Conservation (phyloP, 140 eudicot genomes). For the Anethum foeniculum region DNA sequence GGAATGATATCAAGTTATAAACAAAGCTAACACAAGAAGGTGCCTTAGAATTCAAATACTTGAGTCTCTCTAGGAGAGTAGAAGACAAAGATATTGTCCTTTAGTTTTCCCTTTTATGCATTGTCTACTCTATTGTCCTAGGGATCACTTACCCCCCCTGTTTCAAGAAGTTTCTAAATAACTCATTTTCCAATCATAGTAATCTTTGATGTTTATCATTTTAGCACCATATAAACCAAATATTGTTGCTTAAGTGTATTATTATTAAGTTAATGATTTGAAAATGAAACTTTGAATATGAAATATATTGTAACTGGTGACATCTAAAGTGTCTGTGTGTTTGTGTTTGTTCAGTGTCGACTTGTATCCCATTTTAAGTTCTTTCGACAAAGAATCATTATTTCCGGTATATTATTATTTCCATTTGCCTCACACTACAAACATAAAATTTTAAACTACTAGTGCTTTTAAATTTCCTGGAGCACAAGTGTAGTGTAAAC, state of each 20-base stretch:
- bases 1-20: constrained; percentile 3
- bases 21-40: not conserved
- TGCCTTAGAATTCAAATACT: constrained; percentile 32
- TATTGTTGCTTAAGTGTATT: not conserved
- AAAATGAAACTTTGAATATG: too few relatives aligned
- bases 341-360: not conserved
- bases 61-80: constrained; percentile 39
- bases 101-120: constrained; percentile 5
- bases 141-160: constrained; percentile 1
- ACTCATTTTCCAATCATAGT: not conserved
- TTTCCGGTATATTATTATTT: not conserved
- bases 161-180: constrained; percentile 13
- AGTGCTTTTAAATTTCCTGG: not conserved
- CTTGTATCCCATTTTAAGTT: not conserved
- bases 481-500: not conserved
- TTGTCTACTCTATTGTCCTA: constrained; percentile 9
- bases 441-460: not conserved
- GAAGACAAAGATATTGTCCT: constrained; percentile 23
- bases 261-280: too few relatives aligned
- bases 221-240: not conserved
- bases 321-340: not conserved
- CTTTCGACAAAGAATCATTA: constrained; percentile 5
- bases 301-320: too few relatives aligned
- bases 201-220: not conserved
- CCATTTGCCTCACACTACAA: not conserved